Base-by-base conservation (phyloP, 306 rosid genomes). In the Castanospermum australe region DNA sequence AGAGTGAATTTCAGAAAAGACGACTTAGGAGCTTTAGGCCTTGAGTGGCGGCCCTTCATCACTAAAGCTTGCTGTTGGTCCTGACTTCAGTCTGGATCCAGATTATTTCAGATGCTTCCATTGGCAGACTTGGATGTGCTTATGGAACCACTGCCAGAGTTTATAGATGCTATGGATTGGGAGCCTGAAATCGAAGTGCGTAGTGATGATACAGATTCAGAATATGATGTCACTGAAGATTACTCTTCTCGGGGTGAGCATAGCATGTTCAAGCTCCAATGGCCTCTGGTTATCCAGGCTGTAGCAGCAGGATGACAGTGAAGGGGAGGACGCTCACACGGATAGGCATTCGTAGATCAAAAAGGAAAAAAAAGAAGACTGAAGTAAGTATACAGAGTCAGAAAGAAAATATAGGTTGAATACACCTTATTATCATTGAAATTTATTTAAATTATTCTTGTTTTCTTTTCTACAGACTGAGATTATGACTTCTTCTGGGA, bases 401-500 rank as follows among this genome's bases (percentile, higher is more conserved):
- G 35, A 42, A 21, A 45, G 20, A 54, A 51, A 75, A 64, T 59
- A 56, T 54, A 24, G 5, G 41, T 25, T 62, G 38, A 52, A 77
- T 56, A 39, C 42, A 78, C 18, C 35, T 70, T 20, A 4, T 62
- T 70, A 14, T 54, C 36, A 57, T 50, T 55, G 39, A 60, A 63
- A 38, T 64, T 25, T 60, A 59, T 80, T 71, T 66, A 67, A 85
- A 30, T 79, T 74, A 51, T 84, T 83, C 69, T 35, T 52, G 21
- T 52, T 75, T 79, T 36, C 25, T 78, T 71, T 80, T 77, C 83
- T 81, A 80, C 93, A 93, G 99, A 76, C 61, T 66, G 98, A 90
- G 84, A 80, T 91, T 73, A 84, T 82, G 94, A 93, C 97, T 71
- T 96, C 98, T 82, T 96, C 99, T 73, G 99, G 99, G 72, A 96